Percentiles rank a stretch among this genome's conserved stretches.
Evolutionary conservation across 108 stramenopile genomes (phyloP).

Genomic region (Discostella stelligeroides): DNA sequence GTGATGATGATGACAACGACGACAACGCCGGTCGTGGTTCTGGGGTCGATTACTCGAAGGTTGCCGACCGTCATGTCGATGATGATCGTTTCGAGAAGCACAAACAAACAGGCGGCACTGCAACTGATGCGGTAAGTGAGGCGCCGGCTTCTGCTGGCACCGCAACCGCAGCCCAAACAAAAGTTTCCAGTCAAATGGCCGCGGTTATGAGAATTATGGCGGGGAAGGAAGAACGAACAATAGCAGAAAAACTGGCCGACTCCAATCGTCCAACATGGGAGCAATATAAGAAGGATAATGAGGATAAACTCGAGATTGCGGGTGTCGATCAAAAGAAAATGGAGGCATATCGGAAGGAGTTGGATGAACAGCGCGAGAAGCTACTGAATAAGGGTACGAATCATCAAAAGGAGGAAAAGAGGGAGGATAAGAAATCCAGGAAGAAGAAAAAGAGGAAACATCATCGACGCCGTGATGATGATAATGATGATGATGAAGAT

Average conservation of each 20-base stretch:
- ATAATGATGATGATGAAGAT: constrained; percentile 4
- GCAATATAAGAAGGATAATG: constrained; percentile 96
- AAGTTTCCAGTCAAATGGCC: constrained; percentile 89
- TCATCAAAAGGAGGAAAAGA: constrained; percentile 48
- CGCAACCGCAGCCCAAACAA: constrained; percentile 15
- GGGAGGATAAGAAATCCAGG: constrained; percentile 45
- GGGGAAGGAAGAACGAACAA: constrained; percentile 90
- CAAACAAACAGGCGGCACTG: constrained; percentile 9
- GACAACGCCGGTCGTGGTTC: constrained; percentile 26
- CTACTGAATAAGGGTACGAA: constrained; percentile 69
- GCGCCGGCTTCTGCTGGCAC: constrained; percentile 12
- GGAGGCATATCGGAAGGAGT: constrained; percentile 91
- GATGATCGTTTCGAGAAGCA: constrained; percentile 57
- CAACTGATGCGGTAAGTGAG: constrained; percentile 2
- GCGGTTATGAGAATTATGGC: constrained; percentile 93
- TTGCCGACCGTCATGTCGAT: constrained; percentile 59
- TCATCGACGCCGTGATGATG: constrained; percentile 45
- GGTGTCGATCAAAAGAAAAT: constrained; percentile 91
- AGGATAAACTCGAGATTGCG: constrained; percentile 90
- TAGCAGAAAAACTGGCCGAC: constrained; percentile 93
- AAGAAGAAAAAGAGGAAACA: constrained; percentile 64
- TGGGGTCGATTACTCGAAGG: constrained; percentile 55
- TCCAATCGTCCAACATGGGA: constrained; percentile 97
- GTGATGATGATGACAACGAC: constrained; percentile 23
- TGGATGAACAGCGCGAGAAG: constrained; percentile 89